Evolutionary conservation across 768 basidiomycete species (phyloP).

Genomic region (Brasilioporus rufonigricans): DNA sequence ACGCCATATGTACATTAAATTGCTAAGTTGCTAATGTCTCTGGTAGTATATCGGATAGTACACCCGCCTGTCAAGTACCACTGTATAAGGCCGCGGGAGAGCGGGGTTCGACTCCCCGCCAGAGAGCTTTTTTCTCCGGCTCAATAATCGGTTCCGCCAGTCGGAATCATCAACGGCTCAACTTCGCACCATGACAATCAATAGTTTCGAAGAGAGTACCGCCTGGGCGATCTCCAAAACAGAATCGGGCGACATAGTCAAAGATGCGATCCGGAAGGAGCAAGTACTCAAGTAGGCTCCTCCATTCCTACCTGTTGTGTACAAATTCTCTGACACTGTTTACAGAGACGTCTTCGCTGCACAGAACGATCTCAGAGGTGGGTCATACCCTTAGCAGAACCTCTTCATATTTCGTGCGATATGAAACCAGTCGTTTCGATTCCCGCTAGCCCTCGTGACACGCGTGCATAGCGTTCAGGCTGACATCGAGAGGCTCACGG

Average conservation of each 20-base stretch:
- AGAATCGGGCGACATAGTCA: conserved; percentile 60
- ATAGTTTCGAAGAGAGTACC: conserved; percentile 36
- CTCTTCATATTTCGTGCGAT: neutral
- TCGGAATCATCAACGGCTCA: neutral
- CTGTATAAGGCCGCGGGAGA: conserved; percentile 33
- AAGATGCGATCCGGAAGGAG: conserved; percentile 77
- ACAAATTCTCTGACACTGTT: neutral
- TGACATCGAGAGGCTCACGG: conserved; percentile 77
- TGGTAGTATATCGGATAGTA: conserved; percentile 54
- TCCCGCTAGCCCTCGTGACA: conserved; percentile 54
- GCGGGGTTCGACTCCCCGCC: conserved; percentile 48
- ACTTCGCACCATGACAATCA: neutral
- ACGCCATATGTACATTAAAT: neutral
- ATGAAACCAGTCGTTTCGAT: neutral
- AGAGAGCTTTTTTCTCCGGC: conserved; percentile 29
- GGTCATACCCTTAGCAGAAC: conserved; percentile 18
- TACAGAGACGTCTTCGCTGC: conserved; percentile 70
- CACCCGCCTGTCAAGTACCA: conserved; percentile 44
- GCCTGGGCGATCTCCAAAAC: conserved; percentile 50
- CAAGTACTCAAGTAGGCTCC: conserved; percentile 67
- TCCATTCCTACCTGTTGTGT: neutral
- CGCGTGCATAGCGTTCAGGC: conserved; percentile 69
- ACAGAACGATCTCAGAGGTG: conserved; percentile 77
- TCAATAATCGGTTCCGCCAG: neutral
- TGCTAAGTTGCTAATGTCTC: conserved; percentile 15